Evolutionary conservation across 305 asterid species (phyloP).

Genomic region (Ruellia speciosa): DNA sequence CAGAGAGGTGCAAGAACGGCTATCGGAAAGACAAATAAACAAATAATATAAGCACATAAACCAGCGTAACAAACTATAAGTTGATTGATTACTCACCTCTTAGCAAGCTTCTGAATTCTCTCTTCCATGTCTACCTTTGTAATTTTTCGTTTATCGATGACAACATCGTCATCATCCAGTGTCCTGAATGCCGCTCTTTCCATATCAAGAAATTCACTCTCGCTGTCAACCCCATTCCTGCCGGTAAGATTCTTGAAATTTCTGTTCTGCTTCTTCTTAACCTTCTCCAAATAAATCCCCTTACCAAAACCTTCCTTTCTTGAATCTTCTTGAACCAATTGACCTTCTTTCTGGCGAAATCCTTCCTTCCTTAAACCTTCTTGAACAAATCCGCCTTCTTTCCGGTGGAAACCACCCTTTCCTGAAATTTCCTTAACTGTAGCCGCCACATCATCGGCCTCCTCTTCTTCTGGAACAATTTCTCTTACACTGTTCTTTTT

Average conservation of each 20-base stretch:
- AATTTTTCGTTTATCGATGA: slow-evolving; percentile 49
- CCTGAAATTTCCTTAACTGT: slow-evolving; percentile 21
- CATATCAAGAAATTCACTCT: slow-evolving; percentile 26
- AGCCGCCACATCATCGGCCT: slow-evolving; percentile 23
- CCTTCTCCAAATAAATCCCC: slow-evolving; percentile 16
- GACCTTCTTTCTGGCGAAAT: slow-evolving; percentile 17
- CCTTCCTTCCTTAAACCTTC: slow-evolving; percentile 24
- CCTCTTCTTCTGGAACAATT: slow-evolving; percentile 24
- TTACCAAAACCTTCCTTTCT: slow-evolving; percentile 21
- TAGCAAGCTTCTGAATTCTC: slow-evolving; percentile 86
- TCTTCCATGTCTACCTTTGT: slow-evolving; percentile 81
- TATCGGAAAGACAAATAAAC: neutral
- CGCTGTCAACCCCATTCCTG: slow-evolving; percentile 22
- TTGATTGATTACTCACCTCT: slow-evolving; percentile 60
- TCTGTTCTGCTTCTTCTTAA: slow-evolving; percentile 22
- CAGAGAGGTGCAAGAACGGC: too few species aligned
- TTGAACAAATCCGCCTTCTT: slow-evolving; percentile 17
- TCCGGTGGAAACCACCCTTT: slow-evolving; percentile 14
- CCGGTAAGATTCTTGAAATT: slow-evolving; percentile 2
- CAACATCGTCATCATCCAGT: slow-evolving; percentile 35
- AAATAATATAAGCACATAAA: neutral
- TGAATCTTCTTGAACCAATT: slow-evolving; percentile 17
- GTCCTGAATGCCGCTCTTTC: slow-evolving; percentile 76
- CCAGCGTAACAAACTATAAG: too few species aligned
- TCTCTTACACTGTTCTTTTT: slow-evolving; percentile 24